A percentile compares a stretch with the other conserved stretches of the same genome.
phyloP scores from a whole-genome alignment of 2,329 filamentous ascomycete genomes.

The Rutstroemia sydowiana region DNA sequence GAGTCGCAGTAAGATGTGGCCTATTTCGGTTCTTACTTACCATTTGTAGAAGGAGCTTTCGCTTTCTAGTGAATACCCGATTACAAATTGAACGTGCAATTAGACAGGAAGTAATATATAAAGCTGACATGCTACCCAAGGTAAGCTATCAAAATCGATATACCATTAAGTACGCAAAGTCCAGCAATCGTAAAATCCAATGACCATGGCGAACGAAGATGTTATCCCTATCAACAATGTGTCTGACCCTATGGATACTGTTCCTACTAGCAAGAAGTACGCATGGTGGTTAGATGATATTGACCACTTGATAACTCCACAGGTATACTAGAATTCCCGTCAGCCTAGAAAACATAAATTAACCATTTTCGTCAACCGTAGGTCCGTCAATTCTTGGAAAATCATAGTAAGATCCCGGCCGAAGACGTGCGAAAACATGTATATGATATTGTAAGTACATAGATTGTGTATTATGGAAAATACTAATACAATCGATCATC shows the following conservation, averaged over 20 bases:
- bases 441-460: constrained; percentile 3
- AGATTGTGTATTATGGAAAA: not conserved
- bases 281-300: not conserved
- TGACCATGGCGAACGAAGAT: no score
- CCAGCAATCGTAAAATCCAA: no score
- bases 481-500: not conserved
- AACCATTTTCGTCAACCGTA: not conserved
- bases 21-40: no score
- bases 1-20: no score
- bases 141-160: no score
- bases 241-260: not conserved
- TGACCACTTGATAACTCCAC: not conserved
- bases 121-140: no score
- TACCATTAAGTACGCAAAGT: no score
- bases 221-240: no score
- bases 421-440: not conserved
- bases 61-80: no score
- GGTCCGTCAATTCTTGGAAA: not conserved
- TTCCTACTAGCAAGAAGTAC: not conserved
- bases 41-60: no score
- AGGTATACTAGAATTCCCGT: not conserved
- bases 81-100: no score
- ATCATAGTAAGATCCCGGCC: not conserved
- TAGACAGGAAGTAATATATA: no score
- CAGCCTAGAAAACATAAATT: not conserved